These are phyloP conservation scores for Symbiotaphrina buchneri DNA, from an alignment of 495 filamentous ascomycete species.

Conservation along the genomic window DNA sequence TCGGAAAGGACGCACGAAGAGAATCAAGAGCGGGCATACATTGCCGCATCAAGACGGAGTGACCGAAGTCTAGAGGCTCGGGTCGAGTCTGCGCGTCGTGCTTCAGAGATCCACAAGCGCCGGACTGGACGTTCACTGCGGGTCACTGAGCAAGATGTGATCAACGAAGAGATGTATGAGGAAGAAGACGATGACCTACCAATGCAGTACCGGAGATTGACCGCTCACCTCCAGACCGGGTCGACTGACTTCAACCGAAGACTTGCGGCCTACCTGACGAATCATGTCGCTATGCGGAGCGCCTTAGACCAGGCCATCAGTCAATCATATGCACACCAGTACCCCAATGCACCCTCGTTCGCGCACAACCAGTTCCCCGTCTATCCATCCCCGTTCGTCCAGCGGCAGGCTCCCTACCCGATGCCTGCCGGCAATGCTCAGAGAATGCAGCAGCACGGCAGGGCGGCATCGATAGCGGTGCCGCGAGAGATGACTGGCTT, in stretches of 20 bases:
- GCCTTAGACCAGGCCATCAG: conserved; percentile 24
- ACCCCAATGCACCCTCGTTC: conserved; percentile 17
- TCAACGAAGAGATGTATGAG: conserved; percentile 93
- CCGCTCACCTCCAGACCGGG: conserved; percentile 27
- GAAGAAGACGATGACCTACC: conserved; percentile 60
- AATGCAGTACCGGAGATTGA: conserved; percentile 27
- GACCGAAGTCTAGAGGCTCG: conserved; percentile 81
- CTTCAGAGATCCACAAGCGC: conserved; percentile 76
- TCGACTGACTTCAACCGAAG: conserved; percentile 31
- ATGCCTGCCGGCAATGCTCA: conserved; percentile 3
- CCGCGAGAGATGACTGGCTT: background rate
- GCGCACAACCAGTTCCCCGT: conserved; percentile 7
- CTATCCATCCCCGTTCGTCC: background rate
- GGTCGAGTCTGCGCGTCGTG: conserved; percentile 67
- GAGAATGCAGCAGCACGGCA: conserved; percentile 1
- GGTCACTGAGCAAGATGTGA: conserved; percentile 71
- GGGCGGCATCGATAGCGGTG: conserved; percentile 4
- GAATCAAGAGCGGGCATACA: conserved; percentile 89
- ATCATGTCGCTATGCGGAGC: conserved; percentile 31
- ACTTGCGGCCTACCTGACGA: conserved; percentile 33
- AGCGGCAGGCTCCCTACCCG: background rate
- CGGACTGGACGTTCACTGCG: conserved; percentile 68
- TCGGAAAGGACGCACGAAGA: conserved; percentile 62
- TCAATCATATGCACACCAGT: conserved; percentile 22
- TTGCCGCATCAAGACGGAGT: conserved; percentile 78